Percentiles rank a stretch among this genome's conserved stretches.
Evolutionary conservation across 1,284 basidiomycete species (phyloP).

Genomic region (Leccinum subrobustum): DNA sequence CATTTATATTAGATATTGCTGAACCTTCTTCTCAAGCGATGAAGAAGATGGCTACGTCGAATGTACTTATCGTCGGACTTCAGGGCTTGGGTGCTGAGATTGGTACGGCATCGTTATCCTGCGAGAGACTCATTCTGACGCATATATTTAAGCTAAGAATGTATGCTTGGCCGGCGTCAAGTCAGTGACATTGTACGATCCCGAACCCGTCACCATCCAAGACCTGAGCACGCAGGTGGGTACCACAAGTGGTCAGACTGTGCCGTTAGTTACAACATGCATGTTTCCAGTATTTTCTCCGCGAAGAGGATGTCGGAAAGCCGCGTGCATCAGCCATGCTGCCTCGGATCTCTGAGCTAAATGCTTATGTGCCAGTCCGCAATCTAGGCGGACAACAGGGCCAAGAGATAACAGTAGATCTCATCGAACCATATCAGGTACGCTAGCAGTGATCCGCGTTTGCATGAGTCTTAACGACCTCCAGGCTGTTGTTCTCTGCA

Average conservation of each 20-base stretch:
- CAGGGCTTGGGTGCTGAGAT: constrained; percentile 97
- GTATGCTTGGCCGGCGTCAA: constrained; percentile 96
- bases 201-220: constrained; percentile 80
- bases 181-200: constrained; percentile 96
- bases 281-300: constrained; percentile 84
- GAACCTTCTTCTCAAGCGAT: constrained; percentile 62
- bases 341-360: constrained; percentile 92
- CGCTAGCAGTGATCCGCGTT: constrained; percentile 19
- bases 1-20: constrained; percentile 3
- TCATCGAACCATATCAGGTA: constrained; percentile 88
- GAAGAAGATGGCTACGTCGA: constrained; percentile 98
- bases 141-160: constrained; percentile 80
- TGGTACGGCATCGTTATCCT: constrained; percentile 48
- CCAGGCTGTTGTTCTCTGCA: constrained; percentile 90
- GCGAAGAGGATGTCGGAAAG: constrained; percentile 85
- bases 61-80: constrained; percentile 92
- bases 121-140: constrained; percentile 11
- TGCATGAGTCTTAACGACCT: not conserved
- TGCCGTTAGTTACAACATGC: constrained; percentile 5
- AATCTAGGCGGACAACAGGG: constrained; percentile 70
- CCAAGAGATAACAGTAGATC: constrained; percentile 73
- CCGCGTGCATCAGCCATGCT: constrained; percentile 85
- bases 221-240: constrained; percentile 92
- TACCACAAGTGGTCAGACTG: constrained; percentile 11
- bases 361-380: constrained; percentile 93